Percentiles rank a stretch among this genome's conserved stretches.
phyloP scores from a whole-genome alignment of 2,329 filamentous ascomycete genomes.

The Balansia obtecta region DNA sequence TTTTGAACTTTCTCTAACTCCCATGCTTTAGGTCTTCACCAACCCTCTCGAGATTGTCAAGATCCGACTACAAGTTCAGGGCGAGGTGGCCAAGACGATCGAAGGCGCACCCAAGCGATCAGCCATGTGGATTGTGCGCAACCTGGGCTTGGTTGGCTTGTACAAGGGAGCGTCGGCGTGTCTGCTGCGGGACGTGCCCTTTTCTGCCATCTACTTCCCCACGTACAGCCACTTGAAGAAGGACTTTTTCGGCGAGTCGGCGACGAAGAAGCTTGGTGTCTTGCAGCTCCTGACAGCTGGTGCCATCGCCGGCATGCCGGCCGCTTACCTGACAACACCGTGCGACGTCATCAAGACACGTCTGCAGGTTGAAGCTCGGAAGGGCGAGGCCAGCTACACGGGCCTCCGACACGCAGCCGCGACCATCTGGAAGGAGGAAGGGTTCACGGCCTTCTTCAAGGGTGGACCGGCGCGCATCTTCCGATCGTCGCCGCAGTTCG shows the following conservation, averaged over 20 bases:
- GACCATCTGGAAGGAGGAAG: slow-evolving; percentile 82
- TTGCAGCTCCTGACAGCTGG: slow-evolving; percentile 86
- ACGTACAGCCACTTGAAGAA: slow-evolving; percentile 90
- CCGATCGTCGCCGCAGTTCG: slow-evolving; percentile 92
- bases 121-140: slow-evolving; percentile 94
- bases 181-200: slow-evolving; percentile 88
- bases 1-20: background rate
- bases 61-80: slow-evolving; percentile 94
- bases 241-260: slow-evolving; percentile 84
- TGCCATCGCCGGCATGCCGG: slow-evolving; percentile 87
- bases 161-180: slow-evolving; percentile 97
- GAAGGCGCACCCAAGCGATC: slow-evolving; percentile 77
- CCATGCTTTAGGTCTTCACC: slow-evolving; percentile 61
- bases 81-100: slow-evolving; percentile 80
- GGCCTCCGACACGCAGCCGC: slow-evolving; percentile 73
- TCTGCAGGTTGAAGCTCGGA: slow-evolving; percentile 91
- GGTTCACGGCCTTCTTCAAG: slow-evolving; percentile 96
- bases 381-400: slow-evolving; percentile 82
- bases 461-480: slow-evolving; percentile 90
- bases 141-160: slow-evolving; percentile 83
- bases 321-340: slow-evolving; percentile 88
- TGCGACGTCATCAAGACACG: slow-evolving; percentile 99
- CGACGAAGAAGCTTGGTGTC: slow-evolving; percentile 77
- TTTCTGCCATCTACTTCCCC: slow-evolving; percentile 98
- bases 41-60: slow-evolving; percentile 99